phyloP scores from a whole-genome alignment of 495 filamentous ascomycete genomes.

The Paragyromitra xinjiangensis region DNA sequence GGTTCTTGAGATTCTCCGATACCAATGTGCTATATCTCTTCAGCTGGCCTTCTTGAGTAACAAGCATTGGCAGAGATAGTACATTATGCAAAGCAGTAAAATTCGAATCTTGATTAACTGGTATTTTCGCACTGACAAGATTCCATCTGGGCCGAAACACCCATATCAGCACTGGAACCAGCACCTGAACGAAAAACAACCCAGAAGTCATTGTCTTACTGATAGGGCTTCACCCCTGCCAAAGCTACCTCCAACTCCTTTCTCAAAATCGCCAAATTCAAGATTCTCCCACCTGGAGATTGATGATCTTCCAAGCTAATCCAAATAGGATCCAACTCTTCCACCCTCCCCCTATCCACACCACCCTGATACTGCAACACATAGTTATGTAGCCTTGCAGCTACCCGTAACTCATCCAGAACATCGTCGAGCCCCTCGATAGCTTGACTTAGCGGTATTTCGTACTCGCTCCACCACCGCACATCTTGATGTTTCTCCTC shows the following conservation, averaged over 20 bases:
- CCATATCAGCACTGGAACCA: not conserved
- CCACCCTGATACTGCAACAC: conserved; percentile 7
- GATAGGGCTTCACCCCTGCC: conserved; percentile 4
- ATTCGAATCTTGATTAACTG: not conserved
- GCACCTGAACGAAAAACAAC: not conserved
- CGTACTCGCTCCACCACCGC: conserved; percentile 20
- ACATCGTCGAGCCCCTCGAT: conserved; percentile 27
- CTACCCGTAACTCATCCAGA: conserved; percentile 6
- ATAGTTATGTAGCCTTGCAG: conserved; percentile 29
- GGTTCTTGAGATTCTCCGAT: not conserved
- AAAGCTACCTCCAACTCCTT: conserved; percentile 14
- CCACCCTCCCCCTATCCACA: not conserved
- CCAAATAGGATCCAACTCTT: conserved; percentile 4
- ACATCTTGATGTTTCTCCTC: not conserved
- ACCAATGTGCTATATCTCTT: not conserved
- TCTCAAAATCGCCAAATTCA: conserved; percentile 9
- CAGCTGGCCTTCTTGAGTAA: not conserved
- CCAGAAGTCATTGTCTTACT: not conserved
- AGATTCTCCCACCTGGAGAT: not conserved
- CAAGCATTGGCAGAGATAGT: not conserved
- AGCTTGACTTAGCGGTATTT: not conserved
- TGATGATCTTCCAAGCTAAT: not conserved
- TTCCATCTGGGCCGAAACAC: not conserved
- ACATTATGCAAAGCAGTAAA: not conserved
- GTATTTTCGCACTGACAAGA: not conserved